Evolutionary conservation across 768 basidiomycete species (phyloP), one percentile per base, ranked within the genome.

Genomic region (Floccularia luteovirens): DNA sequence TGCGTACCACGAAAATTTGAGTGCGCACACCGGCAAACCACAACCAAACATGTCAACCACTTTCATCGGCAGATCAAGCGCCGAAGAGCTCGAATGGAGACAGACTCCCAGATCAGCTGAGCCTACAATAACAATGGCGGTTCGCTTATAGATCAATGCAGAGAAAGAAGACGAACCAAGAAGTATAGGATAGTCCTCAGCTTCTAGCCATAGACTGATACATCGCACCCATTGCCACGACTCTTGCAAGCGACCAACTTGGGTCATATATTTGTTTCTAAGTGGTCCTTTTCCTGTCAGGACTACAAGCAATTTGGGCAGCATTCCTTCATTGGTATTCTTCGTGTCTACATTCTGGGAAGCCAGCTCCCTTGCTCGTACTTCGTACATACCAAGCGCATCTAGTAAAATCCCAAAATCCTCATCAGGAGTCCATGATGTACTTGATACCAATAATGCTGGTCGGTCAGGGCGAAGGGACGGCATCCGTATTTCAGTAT

Each of bases 21-120:
- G 70, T 0, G 96, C 93, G 45, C 93, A 86, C 5, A 97, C 96
- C 0, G 94, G 94, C 41, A 98, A 67, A 3, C 84, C 84, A 50
- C 93, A 97, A 3, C 96, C 96, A 63, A 98, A 97, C 94, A 98
- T 97, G 58, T 99, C 96, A 5, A 99, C 91, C 3, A 99, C 80
- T 60, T 99, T 99, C 96, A 99, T 99, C 2, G 96, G 96, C 40
- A 99, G 66, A 60, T 99, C 96, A 42, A 92, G 63, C 1, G 76
- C 85, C 2, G 90, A 93, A 0, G 90, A 90, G 57, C 90, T 93
- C 4, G 79, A 77, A 62, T 99, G 96, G 36, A 99, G 62, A 45
- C 80, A 91, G 42, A 98, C 74, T 2, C 96, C 96, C 28, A 99
- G 51, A 59, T 99, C 92, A 7, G 92, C 90, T 3, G 89, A 84